Base-by-base conservation (phyloP, 192 early-diverging fungal genomes). In the Piromyces finnis region DNA sequence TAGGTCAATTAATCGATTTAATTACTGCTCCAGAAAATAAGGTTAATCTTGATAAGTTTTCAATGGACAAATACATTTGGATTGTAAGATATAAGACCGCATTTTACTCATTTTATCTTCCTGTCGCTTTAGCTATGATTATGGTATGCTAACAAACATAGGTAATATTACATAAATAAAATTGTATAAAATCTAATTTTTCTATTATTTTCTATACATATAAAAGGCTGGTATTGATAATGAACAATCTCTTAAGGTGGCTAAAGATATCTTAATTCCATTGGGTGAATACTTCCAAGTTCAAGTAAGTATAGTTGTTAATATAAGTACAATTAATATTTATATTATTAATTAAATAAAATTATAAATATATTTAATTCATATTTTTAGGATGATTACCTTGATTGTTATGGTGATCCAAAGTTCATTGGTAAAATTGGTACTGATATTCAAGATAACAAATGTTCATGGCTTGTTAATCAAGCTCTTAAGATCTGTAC, bases 371-470 rank as follows among this genome's bases (percentile, higher is more conserved):
- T n/a, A n/a, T 39, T 39, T 39, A 15, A 15, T 12, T 39, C 15
- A 15, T 39, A 15, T 39, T 39, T 39, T 12, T 51, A 51, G 88
- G 97, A 99, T 84, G 97, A 99, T 84, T 99, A 94, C 84, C 84
- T 99, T 84, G 97, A 99, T 88, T 98, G 96, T 89, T 99, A 92
- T 82, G 97, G 94, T 81, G 89, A 87, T 12, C 83, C 36, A 94
- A 77, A 89, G 78, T 87, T 94, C 41, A 98, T 98, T 86, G 97
- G 97, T 83, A 99, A 99, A 90, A 95, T 99, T 86, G 97, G 97
- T 77, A 99, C 97, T 30, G 97, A 99, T 84, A 99, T 99, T 78
- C 93, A 98, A 88, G 97, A 98, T 86, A 99, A 99, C 92, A 99
- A 99, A 90, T 99, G 97, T 88, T 95, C 93, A 27, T 99, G 97